These are phyloP conservation scores for Claviceps pazoutovae DNA, from an alignment of 2,329 filamentous ascomycete species.

Conservation along the genomic window DNA sequence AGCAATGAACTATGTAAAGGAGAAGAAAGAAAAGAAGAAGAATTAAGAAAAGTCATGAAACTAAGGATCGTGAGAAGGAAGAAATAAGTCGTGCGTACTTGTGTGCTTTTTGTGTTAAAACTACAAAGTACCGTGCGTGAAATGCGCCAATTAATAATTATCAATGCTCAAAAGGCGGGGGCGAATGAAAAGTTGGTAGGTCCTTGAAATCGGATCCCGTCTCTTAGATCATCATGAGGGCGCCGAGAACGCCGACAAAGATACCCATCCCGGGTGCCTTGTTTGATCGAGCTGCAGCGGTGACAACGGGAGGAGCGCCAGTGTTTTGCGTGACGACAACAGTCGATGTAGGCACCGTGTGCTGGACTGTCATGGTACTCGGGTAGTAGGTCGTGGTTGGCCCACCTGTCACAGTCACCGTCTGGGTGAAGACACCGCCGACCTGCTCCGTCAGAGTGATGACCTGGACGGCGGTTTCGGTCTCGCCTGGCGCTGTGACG, in stretches of 20 bases:
- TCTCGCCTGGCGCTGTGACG: conserved; percentile 23
- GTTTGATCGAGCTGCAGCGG: conserved; percentile 12
- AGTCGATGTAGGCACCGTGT: conserved; percentile 11
- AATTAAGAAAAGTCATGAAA: neutral
- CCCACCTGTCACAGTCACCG: conserved; percentile 22
- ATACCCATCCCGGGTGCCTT: conserved; percentile 20
- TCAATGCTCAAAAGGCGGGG: neutral
- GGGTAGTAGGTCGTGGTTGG: conserved; percentile 22
- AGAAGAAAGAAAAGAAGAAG: neutral
- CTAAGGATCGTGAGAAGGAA: neutral
- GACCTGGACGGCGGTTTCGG: conserved; percentile 19
- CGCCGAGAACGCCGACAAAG: conserved; percentile 10
- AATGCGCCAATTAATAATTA: neutral
- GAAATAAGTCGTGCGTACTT: neutral
- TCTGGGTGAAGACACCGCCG: conserved; percentile 30
- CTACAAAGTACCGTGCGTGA: too few species aligned
- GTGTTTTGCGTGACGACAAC: conserved; percentile 7
- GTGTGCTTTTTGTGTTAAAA: too few species aligned
- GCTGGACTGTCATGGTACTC: conserved; percentile 22
- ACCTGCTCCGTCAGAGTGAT: conserved; percentile 26
- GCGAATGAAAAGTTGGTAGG: neutral
- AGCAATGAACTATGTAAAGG: too few species aligned
- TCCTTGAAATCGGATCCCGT: neutral
- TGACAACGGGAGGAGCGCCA: conserved; percentile 11
- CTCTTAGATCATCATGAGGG: conserved; percentile 6